Base-by-base conservation (phyloP, 805 yeast species). In the Blastobotrys chiropterorum region DNA sequence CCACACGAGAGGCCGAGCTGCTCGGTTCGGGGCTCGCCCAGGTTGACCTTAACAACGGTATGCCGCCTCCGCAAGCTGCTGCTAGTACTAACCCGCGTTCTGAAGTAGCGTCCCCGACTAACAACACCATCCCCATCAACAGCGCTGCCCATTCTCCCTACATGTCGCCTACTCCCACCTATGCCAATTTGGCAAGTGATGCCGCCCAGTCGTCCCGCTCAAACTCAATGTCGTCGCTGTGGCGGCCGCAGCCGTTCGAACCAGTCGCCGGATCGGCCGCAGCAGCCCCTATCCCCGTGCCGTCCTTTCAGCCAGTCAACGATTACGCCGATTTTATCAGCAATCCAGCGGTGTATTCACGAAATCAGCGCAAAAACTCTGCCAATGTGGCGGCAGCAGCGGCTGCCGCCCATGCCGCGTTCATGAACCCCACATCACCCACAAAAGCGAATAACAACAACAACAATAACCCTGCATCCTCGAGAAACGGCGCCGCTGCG, bases 1-100 rank as follows among this genome's bases (percentile, higher is more conserved):
- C 63, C n/a, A 64, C 68, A 3, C 50, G 67, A n/a, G 67, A 64
- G 39, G 67, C 63, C 1, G 68, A 65, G 49, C 48, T 65, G 46
- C 52, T 53, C 41, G 15, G 21, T 30, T 16, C 17, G 5, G 47
- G 41, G 15, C 16, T 42, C 19, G 7, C 17, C 8, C 16, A 21
- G 20, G 3, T 43, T 16, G 11, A 21, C 19, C 20, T 42, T 13
- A 26, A 21, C 8, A 13, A 13, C n/a, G n/a, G n/a, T n/a, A n/a
- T n/a, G n/a, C n/a, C n/a, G n/a, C n/a, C n/a, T n/a, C n/a, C n/a
- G n/a, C n/a, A n/a, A n/a, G n/a, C n/a, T n/a, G n/a, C n/a, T n/a
- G n/a, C n/a, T 17, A 30, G 16, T 16, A 21, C 21, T 22, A 45
- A 22, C 16, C n/a, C 34, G 34, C 31, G 31, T 8, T 19, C 45